Evolutionary conservation across 2,329 filamentous ascomycete species (phyloP), one percentile per base, ranked within the genome.

Genomic region (Penicillium sp.): DNA sequence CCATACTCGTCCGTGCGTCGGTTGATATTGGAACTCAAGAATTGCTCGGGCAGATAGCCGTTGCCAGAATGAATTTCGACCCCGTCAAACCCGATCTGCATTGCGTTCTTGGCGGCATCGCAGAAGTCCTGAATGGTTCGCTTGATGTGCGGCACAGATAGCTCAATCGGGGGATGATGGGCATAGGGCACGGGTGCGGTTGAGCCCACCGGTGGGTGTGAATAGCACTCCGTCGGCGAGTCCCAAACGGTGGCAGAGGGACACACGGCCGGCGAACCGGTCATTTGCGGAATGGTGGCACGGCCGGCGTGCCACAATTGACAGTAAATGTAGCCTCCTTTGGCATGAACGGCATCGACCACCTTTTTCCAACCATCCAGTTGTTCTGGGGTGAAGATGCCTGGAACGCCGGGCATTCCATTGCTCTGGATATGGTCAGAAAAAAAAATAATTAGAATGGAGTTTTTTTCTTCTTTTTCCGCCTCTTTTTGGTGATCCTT

Each of bases 81-180:
- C 1, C 75, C 76, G 50, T 78, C 76, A 38, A 79, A 82, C 0
- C 79, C 79, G 45, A 72, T 74, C 39, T 76, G 73, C 26, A 83
- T 71, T 0, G 80, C 80, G 56, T 63, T 76, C 51, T 66, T 65
- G 1, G 75, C 74, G 1, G 73, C 73, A 3, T 52, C 49, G 46
- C 68, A 73, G 54, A 73, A 77, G 52, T 76, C 73, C 0, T 56
- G 52, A 29, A 75, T 71, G 3, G 70, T 73, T 32, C 59, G 53
- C 47, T 70, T 61, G 52, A 77, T 75, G 46, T 76, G 74, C 1
- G 70, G 67, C 25, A 72, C 64, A 0, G 71, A 74, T 56, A 77
- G 48, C 49, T 64, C 73, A 49, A 72, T 71, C 12, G 66, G 73
- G n/a, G 62, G 67, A 24, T 73, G 70, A 51, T 74, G 72, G 8